Evolutionary conservation across 257 asterid species (phyloP).

Genomic region (Lithospermum erythrorhizon): DNA sequence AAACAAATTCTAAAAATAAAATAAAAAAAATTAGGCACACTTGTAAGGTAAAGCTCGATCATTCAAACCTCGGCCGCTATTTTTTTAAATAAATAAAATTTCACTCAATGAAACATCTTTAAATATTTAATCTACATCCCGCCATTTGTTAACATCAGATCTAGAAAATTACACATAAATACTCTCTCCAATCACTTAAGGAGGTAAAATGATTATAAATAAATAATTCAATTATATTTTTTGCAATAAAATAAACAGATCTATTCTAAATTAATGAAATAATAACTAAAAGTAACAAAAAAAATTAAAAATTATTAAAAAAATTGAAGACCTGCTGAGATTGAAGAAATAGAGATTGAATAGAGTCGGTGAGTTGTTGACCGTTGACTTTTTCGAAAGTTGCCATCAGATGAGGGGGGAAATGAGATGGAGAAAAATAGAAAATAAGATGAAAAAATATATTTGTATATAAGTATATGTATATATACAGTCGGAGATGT

Average conservation of each 20-base stretch:
- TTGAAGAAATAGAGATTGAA: slow-evolving; percentile 28
- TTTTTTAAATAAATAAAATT: too few relatives aligned
- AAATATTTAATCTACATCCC: too few relatives aligned
- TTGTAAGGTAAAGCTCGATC: too few relatives aligned
- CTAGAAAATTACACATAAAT: too few relatives aligned
- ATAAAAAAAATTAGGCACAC: too few relatives aligned
- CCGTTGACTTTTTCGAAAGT: slow-evolving; percentile 4
- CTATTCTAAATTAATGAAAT: neutral
- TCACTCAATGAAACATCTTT: too few relatives aligned
- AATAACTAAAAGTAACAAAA: neutral
- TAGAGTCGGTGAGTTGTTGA: slow-evolving; percentile 22
- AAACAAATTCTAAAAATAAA: neutral
- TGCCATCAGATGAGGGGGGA: slow-evolving; percentile 26
- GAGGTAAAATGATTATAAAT: too few relatives aligned
- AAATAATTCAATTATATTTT: too few relatives aligned
- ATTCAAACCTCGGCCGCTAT: too few relatives aligned
- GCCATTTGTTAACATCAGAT: too few relatives aligned
- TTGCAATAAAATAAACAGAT: neutral
- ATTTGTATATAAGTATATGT: neutral
- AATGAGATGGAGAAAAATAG: neutral
- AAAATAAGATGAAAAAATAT: too few relatives aligned
- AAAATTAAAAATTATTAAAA: neutral
- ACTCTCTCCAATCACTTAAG: too few relatives aligned
- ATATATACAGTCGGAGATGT: slow-evolving; percentile 1
- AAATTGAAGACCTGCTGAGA: slow-evolving; percentile 29